Evolutionary conservation across 2,329 filamentous ascomycete species (phyloP).

Genomic region (Penicillium sp.): DNA sequence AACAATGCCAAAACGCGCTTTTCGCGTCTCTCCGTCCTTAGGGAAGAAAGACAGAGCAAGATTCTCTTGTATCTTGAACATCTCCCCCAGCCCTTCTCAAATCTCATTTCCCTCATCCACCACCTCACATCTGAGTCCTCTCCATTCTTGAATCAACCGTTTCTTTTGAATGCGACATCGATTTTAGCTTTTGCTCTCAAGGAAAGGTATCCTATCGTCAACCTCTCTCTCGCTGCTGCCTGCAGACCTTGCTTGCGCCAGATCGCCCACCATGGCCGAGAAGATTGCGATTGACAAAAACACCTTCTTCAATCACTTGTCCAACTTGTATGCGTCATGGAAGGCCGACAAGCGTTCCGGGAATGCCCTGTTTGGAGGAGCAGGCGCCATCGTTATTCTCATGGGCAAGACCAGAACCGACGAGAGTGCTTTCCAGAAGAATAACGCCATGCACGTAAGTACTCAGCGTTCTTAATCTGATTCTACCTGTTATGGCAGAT

Average conservation of each 20-base stretch:
- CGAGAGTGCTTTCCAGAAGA: constrained; percentile 84
- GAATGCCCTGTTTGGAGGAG: constrained; percentile 82
- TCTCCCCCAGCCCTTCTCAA: background rate
- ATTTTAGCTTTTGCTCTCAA: background rate
- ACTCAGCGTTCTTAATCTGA: background rate
- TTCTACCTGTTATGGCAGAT: background rate
- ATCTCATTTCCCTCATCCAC: constrained; percentile 1
- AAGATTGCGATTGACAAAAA: constrained; percentile 96
- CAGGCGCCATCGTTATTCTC: constrained; percentile 79
- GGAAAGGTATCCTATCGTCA: background rate
- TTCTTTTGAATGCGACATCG: constrained; percentile 1
- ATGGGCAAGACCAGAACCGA: constrained; percentile 91
- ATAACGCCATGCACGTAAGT: constrained; percentile 90
- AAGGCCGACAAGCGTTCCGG: constrained; percentile 91
- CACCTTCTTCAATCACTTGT: constrained; percentile 89
- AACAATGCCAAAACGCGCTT: constrained; percentile 23
- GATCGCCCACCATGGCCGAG: constrained; percentile 56
- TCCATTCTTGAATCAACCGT: background rate
- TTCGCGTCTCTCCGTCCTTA: constrained; percentile 20
- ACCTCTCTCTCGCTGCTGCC: constrained; percentile 9
- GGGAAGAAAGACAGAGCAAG: background rate
- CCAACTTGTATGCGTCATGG: constrained; percentile 85
- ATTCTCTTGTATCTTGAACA: background rate
- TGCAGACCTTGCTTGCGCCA: constrained; percentile 17
- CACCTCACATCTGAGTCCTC: background rate